A percentile compares a stretch with the other conserved stretches of the same genome.
These are phyloP conservation scores for Sporothrix curviconia DNA, from an alignment of 2,329 filamentous ascomycete species.

Conservation along the genomic window DNA sequence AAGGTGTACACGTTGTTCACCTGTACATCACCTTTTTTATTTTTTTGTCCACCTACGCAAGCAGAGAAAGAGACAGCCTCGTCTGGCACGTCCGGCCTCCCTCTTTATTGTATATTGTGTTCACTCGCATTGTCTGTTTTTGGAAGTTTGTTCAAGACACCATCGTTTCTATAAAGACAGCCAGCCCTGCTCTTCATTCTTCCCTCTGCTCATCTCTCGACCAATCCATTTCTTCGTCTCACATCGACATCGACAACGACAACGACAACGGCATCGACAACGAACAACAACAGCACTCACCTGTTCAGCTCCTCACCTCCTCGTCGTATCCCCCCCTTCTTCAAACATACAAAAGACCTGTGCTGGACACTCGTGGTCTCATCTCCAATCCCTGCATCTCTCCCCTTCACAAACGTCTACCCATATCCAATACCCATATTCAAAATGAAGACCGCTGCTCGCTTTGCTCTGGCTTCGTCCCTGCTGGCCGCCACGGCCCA, in stretches of 20 bases:
- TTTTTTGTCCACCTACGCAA: neutral
- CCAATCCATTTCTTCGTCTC: neutral
- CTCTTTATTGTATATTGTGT: slow-evolving; percentile 3
- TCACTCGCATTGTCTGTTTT: slow-evolving; percentile 5
- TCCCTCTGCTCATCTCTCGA: neutral
- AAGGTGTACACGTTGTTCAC: neutral
- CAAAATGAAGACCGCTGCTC: slow-evolving; percentile 12
- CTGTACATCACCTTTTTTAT: too few species aligned
- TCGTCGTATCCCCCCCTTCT: neutral
- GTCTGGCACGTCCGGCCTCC: slow-evolving; percentile 17
- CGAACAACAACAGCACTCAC: neutral
- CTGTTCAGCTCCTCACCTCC: too few species aligned
- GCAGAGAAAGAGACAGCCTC: slow-evolving; percentile 2
- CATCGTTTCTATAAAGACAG: slow-evolving; percentile 9
- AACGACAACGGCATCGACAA: neutral
- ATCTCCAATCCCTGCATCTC: neutral
- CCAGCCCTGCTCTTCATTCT: neutral
- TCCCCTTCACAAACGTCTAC: neutral
- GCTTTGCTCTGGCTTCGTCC: neutral
- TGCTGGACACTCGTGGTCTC: slow-evolving; percentile 7
- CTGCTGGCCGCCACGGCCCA: slow-evolving; percentile 20
- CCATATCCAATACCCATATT: neutral
- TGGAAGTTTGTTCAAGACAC: neutral
- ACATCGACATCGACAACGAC: neutral
- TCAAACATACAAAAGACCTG: neutral